phyloP scores from a whole-genome alignment of 2,329 filamentous ascomycete species.

The Colletotrichum costaricense region DNA sequence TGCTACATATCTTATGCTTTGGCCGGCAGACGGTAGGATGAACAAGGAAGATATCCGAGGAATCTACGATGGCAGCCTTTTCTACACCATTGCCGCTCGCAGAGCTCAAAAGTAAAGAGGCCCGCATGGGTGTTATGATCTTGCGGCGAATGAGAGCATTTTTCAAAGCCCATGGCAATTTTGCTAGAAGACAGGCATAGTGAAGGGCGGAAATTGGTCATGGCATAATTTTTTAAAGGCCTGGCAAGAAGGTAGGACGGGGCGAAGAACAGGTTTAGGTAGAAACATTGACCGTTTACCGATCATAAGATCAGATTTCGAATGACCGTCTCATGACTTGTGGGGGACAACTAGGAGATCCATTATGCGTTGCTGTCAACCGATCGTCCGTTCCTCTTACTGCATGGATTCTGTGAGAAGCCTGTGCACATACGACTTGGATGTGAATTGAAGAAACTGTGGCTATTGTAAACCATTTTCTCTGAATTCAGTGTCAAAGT shows the following conservation, averaged over 20 bases:
- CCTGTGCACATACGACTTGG: too few species aligned
- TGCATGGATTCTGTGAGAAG: too few species aligned
- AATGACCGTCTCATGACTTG: constrained; percentile 1
- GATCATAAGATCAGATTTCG: neutral
- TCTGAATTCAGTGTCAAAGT: too few species aligned
- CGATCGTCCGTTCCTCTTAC: neutral
- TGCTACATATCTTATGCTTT: constrained; percentile 59
- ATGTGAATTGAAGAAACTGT: too few species aligned
- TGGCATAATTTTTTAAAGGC: neutral
- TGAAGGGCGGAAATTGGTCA: neutral
- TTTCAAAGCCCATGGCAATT: neutral
- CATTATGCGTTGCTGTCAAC: neutral
- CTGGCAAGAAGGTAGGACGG: neutral
- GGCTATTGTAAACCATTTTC: too few species aligned
- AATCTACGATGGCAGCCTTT: constrained; percentile 39
- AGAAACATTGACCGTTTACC: neutral
- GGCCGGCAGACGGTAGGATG: constrained; percentile 65
- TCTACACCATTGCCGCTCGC: constrained; percentile 22
- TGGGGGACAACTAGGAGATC: too few species aligned
- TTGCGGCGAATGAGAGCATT: neutral
- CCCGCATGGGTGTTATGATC: neutral
- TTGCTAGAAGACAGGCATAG: neutral
- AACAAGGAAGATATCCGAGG: constrained; percentile 62
- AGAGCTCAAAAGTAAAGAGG: neutral
- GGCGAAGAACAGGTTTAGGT: neutral